Percentiles rank a stretch among this genome's conserved stretches.
Conservation (phyloP, 192 early-diverging fungal genomes). For the Coemansia sp. region DNA sequence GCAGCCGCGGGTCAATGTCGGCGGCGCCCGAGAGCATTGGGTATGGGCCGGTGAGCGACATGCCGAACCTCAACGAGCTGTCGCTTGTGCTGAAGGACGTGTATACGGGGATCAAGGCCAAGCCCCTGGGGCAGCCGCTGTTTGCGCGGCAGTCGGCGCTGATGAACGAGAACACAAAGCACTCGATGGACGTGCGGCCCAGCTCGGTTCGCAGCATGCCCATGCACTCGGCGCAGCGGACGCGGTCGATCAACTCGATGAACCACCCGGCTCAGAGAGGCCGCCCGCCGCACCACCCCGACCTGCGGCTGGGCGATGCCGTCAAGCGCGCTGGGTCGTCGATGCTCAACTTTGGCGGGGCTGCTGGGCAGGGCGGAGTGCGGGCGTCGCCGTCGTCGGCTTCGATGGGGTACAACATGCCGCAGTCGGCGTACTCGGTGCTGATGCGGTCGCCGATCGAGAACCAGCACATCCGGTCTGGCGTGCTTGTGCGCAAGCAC, state of each 20-base stretch:
- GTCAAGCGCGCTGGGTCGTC: slow-evolving; percentile 33
- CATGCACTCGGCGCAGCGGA: slow-evolving; percentile 48
- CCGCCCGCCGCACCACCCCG: slow-evolving; percentile 38
- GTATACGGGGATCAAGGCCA: slow-evolving; percentile 54
- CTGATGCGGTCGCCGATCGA: slow-evolving; percentile 55
- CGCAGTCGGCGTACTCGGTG: slow-evolving; percentile 33
- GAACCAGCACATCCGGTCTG: slow-evolving; percentile 55
- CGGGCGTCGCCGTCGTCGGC: slow-evolving; percentile 48
- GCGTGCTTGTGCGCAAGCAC: slow-evolving; percentile 85
- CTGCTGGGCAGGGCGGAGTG: slow-evolving; percentile 13
- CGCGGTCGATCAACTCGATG: slow-evolving; percentile 52
- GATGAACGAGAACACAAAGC: slow-evolving; percentile 27
- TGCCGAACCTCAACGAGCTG: slow-evolving; percentile 50
- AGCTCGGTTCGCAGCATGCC: slow-evolving; percentile 58
- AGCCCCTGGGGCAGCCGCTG: slow-evolving; percentile 55
- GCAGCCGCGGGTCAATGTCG: slow-evolving; percentile 28
- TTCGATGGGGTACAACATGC: slow-evolving; percentile 25
- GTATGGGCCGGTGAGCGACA: background rate
- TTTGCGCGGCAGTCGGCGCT: slow-evolving; percentile 49
- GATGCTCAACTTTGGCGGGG: slow-evolving; percentile 36
- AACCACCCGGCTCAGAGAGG: slow-evolving; percentile 7
- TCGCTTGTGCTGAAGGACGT: slow-evolving; percentile 54
- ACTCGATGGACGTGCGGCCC: slow-evolving; percentile 39
- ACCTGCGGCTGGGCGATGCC: slow-evolving; percentile 24
- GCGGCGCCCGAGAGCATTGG: slow-evolving; percentile 3